phyloP scores from a whole-genome alignment of 768 basidiomycete species.

The Roridomyces roridus region DNA sequence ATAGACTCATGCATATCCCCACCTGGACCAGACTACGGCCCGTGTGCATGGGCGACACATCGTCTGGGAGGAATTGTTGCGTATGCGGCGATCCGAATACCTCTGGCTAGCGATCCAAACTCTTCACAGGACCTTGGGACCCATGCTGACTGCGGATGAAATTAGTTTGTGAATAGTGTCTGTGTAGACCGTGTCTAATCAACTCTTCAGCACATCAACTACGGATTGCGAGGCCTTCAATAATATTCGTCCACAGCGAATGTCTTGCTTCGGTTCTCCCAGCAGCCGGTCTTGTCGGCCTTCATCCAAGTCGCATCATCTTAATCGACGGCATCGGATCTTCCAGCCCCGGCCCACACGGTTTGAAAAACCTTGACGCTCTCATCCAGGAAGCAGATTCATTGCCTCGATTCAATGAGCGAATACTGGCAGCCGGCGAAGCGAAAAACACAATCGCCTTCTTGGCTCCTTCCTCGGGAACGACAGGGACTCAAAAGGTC shows the following conservation, averaged over 20 bases:
- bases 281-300: conserved; percentile 29
- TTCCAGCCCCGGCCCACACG: background rate
- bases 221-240: conserved; percentile 35
- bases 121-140: conserved; percentile 22
- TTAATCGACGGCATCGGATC: conserved; percentile 29
- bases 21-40: conserved; percentile 38
- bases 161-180: conserved; percentile 13
- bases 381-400: conserved; percentile 39
- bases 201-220: conserved; percentile 41
- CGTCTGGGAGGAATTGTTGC: conserved; percentile 47
- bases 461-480: conserved; percentile 58
- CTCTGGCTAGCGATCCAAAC: background rate
- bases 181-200: background rate
- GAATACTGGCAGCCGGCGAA: conserved; percentile 43
- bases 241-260: conserved; percentile 40
- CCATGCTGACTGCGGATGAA: conserved; percentile 24
- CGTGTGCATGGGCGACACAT: conserved; percentile 47
- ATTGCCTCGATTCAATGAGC: conserved; percentile 43
- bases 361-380: conserved; percentile 24
- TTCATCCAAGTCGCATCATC: conserved; percentile 34
- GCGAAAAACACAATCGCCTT: conserved; percentile 54
- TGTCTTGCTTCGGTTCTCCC: conserved; percentile 34
- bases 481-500: conserved; percentile 57
- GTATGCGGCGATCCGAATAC: conserved; percentile 31
- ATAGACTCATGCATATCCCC: background rate